Evolutionary conservation across 192 early-diverging fungal genomes (phyloP).

Genomic region (Radiomyces spectabilis): DNA sequence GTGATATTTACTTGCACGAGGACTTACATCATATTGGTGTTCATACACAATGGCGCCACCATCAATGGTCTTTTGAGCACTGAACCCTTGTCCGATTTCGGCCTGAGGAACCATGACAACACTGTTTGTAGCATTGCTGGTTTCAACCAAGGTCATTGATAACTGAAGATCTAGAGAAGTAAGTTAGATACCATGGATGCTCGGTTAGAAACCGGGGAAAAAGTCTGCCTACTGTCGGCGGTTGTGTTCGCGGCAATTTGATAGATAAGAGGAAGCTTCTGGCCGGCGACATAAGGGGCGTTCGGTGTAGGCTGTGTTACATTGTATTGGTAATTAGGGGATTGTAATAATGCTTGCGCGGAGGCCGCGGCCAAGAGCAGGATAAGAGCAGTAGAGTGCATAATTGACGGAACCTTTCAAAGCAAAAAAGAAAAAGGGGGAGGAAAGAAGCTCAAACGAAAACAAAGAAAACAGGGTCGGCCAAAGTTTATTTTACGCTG

Average conservation of each 20-base stretch:
- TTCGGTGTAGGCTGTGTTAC: slow-evolving; percentile 11
- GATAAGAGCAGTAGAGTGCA: neutral
- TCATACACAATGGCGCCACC: slow-evolving; percentile 5
- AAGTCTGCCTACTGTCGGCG: slow-evolving; percentile 4
- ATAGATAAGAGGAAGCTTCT: slow-evolving; percentile 16
- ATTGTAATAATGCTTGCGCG: slow-evolving; percentile 2
- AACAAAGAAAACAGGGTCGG: too few relatives aligned
- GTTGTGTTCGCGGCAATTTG: slow-evolving; percentile 6
- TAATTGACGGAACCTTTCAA: neutral
- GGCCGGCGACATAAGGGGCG: slow-evolving; percentile 12
- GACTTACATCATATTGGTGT: slow-evolving; percentile 13
- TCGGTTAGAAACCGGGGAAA: neutral
- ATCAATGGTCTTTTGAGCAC: neutral
- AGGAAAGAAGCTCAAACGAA: too few relatives aligned
- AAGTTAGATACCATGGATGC: neutral
- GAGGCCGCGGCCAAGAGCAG: too few relatives aligned
- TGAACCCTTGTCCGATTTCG: slow-evolving; percentile 7
- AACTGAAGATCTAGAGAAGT: slow-evolving; percentile 5
- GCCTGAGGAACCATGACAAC: slow-evolving; percentile 1
- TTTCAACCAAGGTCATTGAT: neutral
- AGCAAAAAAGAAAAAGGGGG: neutral
- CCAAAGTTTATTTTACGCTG: too few relatives aligned
- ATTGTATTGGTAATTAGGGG: slow-evolving; percentile 2
- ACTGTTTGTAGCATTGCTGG: neutral
- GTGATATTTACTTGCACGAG: too few relatives aligned